Evolutionary conservation across 441 rosid species (phyloP).

Genomic region (Populus hybrid): DNA sequence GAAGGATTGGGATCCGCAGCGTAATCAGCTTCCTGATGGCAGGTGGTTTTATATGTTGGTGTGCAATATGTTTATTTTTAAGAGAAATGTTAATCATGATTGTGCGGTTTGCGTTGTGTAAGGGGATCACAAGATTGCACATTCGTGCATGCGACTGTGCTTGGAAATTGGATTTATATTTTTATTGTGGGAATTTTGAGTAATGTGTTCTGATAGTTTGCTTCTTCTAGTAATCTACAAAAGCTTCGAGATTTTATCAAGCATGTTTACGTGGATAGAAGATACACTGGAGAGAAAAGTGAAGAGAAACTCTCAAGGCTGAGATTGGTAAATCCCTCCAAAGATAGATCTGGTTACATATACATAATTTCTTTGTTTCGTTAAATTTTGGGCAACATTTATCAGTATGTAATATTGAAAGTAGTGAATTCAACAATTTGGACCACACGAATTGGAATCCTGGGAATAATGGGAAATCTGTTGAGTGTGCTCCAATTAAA

Average conservation of each 20-base stretch:
- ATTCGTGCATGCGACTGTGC: neutral
- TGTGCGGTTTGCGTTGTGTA: neutral
- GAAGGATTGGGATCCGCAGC: conserved; percentile 62
- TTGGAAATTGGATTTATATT: neutral
- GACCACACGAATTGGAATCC: neutral
- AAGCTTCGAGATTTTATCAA: conserved; percentile 78
- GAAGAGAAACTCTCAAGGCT: conserved; percentile 35
- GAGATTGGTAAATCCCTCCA: conserved; percentile 47
- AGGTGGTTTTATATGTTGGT: conserved; percentile 37
- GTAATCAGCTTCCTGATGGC: conserved; percentile 69
- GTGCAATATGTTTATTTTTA: conserved; percentile 6
- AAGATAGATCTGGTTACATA: neutral
- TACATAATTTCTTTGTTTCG: neutral
- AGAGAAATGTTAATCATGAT: neutral
- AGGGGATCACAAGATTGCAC: neutral
- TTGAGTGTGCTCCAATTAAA: neutral
- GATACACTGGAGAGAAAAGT: conserved; percentile 47
- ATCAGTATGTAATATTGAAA: neutral
- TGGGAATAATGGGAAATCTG: neutral
- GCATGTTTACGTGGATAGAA: conserved; percentile 74
- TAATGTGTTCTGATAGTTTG: conserved; percentile 21
- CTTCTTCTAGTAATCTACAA: conserved; percentile 56
- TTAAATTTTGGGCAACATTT: neutral
- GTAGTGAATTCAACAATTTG: neutral
- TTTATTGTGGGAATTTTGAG: neutral